A percentile compares a stretch with the other conserved stretches of the same genome.
phyloP scores from a whole-genome alignment of 306 rosid genomes.

The Dryas drummondii region DNA sequence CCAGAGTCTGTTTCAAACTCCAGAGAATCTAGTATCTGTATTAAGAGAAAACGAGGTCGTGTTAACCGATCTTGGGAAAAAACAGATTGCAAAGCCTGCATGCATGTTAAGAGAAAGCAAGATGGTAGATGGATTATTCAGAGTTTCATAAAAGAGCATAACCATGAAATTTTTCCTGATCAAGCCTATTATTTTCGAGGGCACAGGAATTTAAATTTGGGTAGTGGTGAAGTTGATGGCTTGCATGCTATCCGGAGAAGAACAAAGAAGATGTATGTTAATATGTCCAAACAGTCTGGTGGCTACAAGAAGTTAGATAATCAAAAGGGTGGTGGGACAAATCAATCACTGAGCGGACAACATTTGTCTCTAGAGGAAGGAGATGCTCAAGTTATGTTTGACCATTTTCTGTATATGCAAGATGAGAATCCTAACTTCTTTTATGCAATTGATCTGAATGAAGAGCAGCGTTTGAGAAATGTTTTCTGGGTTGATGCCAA shows the following conservation, averaged over 20 bases:
- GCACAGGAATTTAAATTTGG: slow-evolving; percentile 34
- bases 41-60: slow-evolving; percentile 45
- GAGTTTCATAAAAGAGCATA: slow-evolving; percentile 42
- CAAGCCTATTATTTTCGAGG: slow-evolving; percentile 40
- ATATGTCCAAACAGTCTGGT: slow-evolving; percentile 31
- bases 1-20: slow-evolving; percentile 23
- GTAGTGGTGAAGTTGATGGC: slow-evolving; percentile 27
- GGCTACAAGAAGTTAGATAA: slow-evolving; percentile 22
- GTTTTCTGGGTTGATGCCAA: slow-evolving; percentile 53
- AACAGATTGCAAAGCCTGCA: slow-evolving; percentile 46
- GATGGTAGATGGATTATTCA: slow-evolving; percentile 41
- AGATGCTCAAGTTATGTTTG: slow-evolving; percentile 41
- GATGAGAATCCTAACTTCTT: slow-evolving; percentile 53
- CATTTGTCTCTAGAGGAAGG: slow-evolving; percentile 39
- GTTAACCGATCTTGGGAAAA: slow-evolving; percentile 40
- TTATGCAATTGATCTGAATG: slow-evolving; percentile 48
- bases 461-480: slow-evolving; percentile 41
- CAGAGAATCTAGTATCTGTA: slow-evolving; percentile 16
- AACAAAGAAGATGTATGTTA: slow-evolving; percentile 32
- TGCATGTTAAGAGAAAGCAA: slow-evolving; percentile 51
- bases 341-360: slow-evolving; percentile 18
- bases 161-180: slow-evolving; percentile 46
- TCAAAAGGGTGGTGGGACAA: slow-evolving; percentile 21
- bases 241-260: slow-evolving; percentile 31
- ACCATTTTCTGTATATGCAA: slow-evolving; percentile 43